Evolutionary conservation across 2,329 filamentous ascomycete species (phyloP).

Genomic region (Fusarium hostae): DNA sequence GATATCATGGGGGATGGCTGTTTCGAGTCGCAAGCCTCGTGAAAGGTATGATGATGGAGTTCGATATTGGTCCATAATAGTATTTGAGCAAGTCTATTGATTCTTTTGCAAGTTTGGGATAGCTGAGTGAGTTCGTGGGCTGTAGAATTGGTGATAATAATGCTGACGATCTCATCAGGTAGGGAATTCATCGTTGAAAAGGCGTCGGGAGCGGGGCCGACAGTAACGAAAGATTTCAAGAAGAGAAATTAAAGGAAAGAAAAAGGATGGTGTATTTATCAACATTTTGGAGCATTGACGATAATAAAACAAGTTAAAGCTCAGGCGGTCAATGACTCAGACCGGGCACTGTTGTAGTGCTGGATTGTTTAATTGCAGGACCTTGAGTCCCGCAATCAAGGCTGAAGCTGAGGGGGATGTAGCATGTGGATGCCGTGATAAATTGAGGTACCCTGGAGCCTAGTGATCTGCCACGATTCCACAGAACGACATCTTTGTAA

Average conservation of each 20-base stretch:
- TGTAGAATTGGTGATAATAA: not conserved
- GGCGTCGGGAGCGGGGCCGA: accelerated
- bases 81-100: not conserved
- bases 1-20: not conserved
- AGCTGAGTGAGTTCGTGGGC: not conserved
- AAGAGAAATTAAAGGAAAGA: not conserved
- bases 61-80: not conserved
- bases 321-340: not conserved
- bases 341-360: not conserved
- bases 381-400: not conserved
- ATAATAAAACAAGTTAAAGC: not conserved
- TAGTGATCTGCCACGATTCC: not conserved
- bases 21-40: not conserved
- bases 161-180: not conserved
- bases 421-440: not conserved
- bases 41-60: not conserved
- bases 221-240: no score
- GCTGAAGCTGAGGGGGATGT: not conserved
- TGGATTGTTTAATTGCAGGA: not conserved
- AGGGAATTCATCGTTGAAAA: not conserved
- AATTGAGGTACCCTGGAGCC: not conserved
- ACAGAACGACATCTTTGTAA: not conserved
- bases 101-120: not conserved
- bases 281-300: no score
- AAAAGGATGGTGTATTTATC: not conserved